These are phyloP conservation scores for Capronia epimyces DNA, from an alignment of 2,329 filamentous ascomycete genomes.

Conservation along the genomic window DNA sequence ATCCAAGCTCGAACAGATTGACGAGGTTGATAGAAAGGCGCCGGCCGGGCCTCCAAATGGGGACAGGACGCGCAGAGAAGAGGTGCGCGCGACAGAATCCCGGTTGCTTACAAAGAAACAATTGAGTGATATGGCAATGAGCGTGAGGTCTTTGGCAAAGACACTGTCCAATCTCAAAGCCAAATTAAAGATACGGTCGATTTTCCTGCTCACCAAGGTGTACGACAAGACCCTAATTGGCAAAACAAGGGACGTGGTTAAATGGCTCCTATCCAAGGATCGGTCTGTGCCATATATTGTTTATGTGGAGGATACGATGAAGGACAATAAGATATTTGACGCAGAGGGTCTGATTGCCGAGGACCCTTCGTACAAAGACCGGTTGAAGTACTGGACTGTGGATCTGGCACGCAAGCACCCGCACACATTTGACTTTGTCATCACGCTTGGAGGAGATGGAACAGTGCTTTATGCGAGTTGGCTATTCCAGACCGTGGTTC, in stretches of 20 bases:
- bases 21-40: slow-evolving; percentile 26
- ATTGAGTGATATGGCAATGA: slow-evolving; percentile 93
- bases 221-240: slow-evolving; percentile 74
- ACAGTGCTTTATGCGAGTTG: slow-evolving; percentile 94
- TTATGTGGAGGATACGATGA: slow-evolving; percentile 71
- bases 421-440: slow-evolving; percentile 86
- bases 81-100: slow-evolving; percentile 48
- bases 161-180: slow-evolving; percentile 77
- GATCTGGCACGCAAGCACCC: slow-evolving; percentile 70
- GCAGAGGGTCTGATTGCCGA: slow-evolving; percentile 62
- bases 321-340: slow-evolving; percentile 68
- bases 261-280: slow-evolving; percentile 73
- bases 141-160: slow-evolving; percentile 83
- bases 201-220: slow-evolving; percentile 89
- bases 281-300: slow-evolving; percentile 66
- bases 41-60: slow-evolving; percentile 22
- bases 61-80: slow-evolving; percentile 28
- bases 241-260: slow-evolving; percentile 68
- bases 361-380: slow-evolving; percentile 48
- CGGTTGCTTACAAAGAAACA: slow-evolving; percentile 92
- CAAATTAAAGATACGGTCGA: slow-evolving; percentile 70
- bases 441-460: slow-evolving; percentile 88
- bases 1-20: slow-evolving; percentile 23
- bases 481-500: slow-evolving; percentile 93
- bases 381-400: slow-evolving; percentile 78